These are phyloP conservation scores for Udeniomyces megalosporus DNA, from an alignment of 768 basidiomycete genomes.

Conservation along the genomic window DNA sequence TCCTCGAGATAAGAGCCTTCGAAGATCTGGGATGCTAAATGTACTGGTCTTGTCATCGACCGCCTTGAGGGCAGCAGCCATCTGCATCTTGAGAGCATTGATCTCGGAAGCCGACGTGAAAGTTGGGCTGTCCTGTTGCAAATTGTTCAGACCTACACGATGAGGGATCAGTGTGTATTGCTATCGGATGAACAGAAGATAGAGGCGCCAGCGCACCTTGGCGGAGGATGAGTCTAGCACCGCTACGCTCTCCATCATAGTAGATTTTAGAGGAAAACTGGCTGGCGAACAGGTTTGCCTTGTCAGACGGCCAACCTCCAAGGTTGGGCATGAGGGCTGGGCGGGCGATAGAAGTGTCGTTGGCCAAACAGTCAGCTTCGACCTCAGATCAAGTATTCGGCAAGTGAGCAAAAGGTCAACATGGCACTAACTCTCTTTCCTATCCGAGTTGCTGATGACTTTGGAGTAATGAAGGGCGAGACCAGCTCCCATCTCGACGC, in stretches of 20 bases:
- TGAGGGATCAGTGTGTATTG: too few species aligned
- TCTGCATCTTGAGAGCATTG: slow-evolving; percentile 46
- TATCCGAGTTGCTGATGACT: slow-evolving; percentile 56
- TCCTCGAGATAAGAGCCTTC: slow-evolving; percentile 69
- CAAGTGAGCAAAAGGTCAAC: background rate
- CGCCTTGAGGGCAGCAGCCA: slow-evolving; percentile 49
- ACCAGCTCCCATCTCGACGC: slow-evolving; percentile 79
- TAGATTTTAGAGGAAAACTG: slow-evolving; percentile 85
- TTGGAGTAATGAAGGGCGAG: slow-evolving; percentile 74
- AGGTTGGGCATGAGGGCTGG: slow-evolving; percentile 29
- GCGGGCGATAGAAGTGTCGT: background rate
- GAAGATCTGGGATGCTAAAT: slow-evolving; percentile 66
- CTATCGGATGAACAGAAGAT: too few species aligned
- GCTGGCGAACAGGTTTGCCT: slow-evolving; percentile 60
- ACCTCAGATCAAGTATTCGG: too few species aligned
- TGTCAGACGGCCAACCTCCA: slow-evolving; percentile 53
- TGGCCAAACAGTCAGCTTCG: too few species aligned
- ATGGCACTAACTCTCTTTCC: slow-evolving; percentile 49
- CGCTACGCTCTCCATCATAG: slow-evolving; percentile 71
- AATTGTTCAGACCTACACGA: slow-evolving; percentile 38
- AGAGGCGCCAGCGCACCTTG: too few species aligned
- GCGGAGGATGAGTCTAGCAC: slow-evolving; percentile 52
- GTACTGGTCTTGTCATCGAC: slow-evolving; percentile 54
- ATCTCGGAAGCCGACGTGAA: slow-evolving; percentile 48
- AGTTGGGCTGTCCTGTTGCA: slow-evolving; percentile 48